Base-by-base conservation (phyloP, 2,329 filamentous ascomycete genomes). In the Microthyrium microscopicum region DNA sequence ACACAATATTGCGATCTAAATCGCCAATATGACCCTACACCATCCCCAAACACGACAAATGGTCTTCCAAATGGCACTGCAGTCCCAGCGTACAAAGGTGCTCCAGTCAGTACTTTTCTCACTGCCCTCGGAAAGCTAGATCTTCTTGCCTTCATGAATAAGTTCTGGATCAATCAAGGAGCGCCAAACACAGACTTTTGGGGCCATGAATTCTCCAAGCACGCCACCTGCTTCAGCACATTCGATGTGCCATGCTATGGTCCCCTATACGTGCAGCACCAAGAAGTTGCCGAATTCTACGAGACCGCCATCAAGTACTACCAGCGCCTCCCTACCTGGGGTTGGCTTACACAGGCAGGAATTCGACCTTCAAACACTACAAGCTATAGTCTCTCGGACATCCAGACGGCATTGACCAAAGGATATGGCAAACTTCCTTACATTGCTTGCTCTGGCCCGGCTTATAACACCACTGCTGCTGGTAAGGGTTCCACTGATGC, bases 211-310 rank as follows among this genome's bases (percentile, higher is more conserved):
- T 77, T 73, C 57, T 64, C 60, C 53, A 77, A 77, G 57, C 72
- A 76, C 51, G 73, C 64, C 3, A 77, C 73, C 11, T 79, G 73
- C 60, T 77, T 58, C 57, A 70, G 64, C 29, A 75, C 66, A 39
- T 77, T 78, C 46, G 70, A 77, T 45, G 52, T 60, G 5, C 62
- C 68, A 20, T 79, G 74, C 62, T 78, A 75, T 50, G 70, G 70
- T 0, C 68, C 70, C 4, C 46, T 59, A 40, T 70, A 73, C 48
- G 47, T 49, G 30, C 33, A 66, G 42, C 65, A 74, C 50, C 55
- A 64, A 39, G 73, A 77, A 17, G 62, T 77, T 1, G 56, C 72
- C 21, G 67, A 76, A 40, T 78, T 67, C 55, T 75, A 73, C 56
- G 59, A 68, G 47, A 75, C 72, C 0, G 55, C 64, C 9, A 61